Base-by-base conservation (phyloP, 2,329 filamentous ascomycete species). In the Scedosporium dehoogii region DNA sequence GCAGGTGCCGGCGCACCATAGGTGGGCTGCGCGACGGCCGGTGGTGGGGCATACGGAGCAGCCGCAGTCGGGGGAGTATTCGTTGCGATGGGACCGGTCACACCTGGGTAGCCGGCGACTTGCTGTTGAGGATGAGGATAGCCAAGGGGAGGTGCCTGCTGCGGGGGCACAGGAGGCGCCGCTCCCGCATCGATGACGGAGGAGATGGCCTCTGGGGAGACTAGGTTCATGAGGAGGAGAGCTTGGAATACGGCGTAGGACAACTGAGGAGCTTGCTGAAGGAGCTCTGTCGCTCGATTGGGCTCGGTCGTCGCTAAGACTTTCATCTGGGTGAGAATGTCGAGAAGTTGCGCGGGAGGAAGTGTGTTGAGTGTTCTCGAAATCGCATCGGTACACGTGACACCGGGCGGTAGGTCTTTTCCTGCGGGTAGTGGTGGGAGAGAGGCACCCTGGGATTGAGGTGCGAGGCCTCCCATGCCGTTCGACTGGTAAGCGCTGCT, bases 221-320 rank as follows among this genome's bases (percentile, higher is more conserved):
- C 91, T 9, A 97, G 85, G 56, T 92, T 91, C 85, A 97, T 94
- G 44, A 97, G 85, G 2, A 97, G 84, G 9, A 97, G 83, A 25
- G 92, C 90, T 75, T 97, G 93, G 77, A 97, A 97, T 67, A 97
- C 89, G 63, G 94, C 94, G 70, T 96, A 97, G 4, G 91, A 86
- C 55, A 99, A 85, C 75, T 99, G 94, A 0, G 94, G 94, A 1
- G 92, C 92, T 76, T 93, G 89, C 65, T 88, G 83, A 51, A 99
- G 84, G 48, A 97, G 85, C 70, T 96, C 91, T 0, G 88, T 92
- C 3, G 92, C 92, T 71, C 91, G 89, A 21, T 83, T 81, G 2
- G 93, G 92, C 68, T 97, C 92, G 25, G 82, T 85, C 59, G 86
- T 85, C n/a, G 91, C 91, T 12, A 97, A 81, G 3, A 87, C 85